These are phyloP conservation scores for Lophiostoma macrostomum DNA, from an alignment of 495 filamentous ascomycete genomes.

Conservation along the genomic window DNA sequence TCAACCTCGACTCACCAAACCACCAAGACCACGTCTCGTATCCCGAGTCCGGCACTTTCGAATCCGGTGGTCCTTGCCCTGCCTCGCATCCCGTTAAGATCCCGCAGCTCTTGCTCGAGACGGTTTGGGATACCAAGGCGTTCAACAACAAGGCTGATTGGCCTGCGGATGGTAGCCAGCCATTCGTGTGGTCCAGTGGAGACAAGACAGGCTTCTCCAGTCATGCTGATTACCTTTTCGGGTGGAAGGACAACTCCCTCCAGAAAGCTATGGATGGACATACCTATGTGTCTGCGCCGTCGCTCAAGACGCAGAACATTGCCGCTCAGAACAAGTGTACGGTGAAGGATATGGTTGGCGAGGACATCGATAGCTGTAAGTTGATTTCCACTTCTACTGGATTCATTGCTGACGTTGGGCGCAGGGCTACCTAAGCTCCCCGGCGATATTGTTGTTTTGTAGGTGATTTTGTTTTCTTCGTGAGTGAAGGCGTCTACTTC, in stretches of 20 bases:
- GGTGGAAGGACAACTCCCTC: slow-evolving; percentile 24
- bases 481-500: too few species aligned
- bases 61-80: slow-evolving; percentile 25
- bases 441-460: too few species aligned
- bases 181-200: slow-evolving; percentile 24
- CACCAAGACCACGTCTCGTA: slow-evolving; percentile 29
- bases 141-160: slow-evolving; percentile 23
- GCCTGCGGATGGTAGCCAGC: slow-evolving; percentile 23
- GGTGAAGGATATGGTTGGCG: slow-evolving; percentile 8
- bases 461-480: too few species aligned
- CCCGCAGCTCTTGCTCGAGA: slow-evolving; percentile 22
- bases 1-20: slow-evolving; percentile 32
- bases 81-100: slow-evolving; percentile 20
- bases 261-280: slow-evolving; percentile 21
- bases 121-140: slow-evolving; percentile 18
- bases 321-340: slow-evolving; percentile 11
- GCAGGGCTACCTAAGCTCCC: too few species aligned
- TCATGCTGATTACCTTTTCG: slow-evolving; percentile 24
- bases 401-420: too few species aligned
- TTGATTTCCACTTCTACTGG: too few species aligned
- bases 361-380: slow-evolving; percentile 27
- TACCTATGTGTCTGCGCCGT: slow-evolving; percentile 16
- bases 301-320: slow-evolving; percentile 18
- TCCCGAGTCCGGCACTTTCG: slow-evolving; percentile 29
- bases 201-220: slow-evolving; percentile 11